Conservation (phyloP, 768 basidiomycete species). For the Mycena crocata region DNA sequence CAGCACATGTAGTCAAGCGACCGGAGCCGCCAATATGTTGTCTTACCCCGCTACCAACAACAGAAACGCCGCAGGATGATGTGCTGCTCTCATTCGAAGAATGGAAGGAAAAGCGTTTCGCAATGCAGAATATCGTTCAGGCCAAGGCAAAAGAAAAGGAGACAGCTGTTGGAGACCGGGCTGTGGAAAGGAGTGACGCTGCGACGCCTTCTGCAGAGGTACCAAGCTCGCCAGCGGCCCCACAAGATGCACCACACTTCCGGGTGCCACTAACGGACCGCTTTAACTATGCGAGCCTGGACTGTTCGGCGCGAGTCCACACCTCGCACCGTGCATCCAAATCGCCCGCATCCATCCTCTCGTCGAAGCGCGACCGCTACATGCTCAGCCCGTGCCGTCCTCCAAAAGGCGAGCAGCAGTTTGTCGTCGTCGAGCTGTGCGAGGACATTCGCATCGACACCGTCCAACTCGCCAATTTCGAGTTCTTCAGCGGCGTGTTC, state of each 20-base stretch:
- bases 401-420: conserved; percentile 69
- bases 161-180: conserved; percentile 14
- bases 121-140: conserved; percentile 49
- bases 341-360: conserved; percentile 85
- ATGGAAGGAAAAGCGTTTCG: conserved; percentile 81
- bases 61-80: conserved; percentile 67
- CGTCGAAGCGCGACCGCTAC: conserved; percentile 91
- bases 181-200: conserved; percentile 9
- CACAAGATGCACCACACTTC: conserved; percentile 67
- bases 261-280: conserved; percentile 84
- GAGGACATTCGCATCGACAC: conserved; percentile 98
- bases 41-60: conserved; percentile 63
- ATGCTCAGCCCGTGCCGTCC: conserved; percentile 93
- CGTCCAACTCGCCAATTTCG: conserved; percentile 95
- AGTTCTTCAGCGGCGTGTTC: conserved; percentile 98
- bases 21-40: conserved; percentile 76
- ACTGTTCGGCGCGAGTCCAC: conserved; percentile 95
- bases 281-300: conserved; percentile 94
- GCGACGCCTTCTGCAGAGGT: conserved; percentile 24
- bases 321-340: conserved; percentile 84
- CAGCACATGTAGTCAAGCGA: conserved; percentile 57
- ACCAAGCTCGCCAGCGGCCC: conserved; percentile 35
- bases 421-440: conserved; percentile 95
- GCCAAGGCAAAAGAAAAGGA: conserved; percentile 42
- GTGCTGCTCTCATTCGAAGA: conserved; percentile 86